Evolutionary conservation across 2,329 filamentous ascomycete species (phyloP).

Genomic region (Aspergillus fructus): DNA sequence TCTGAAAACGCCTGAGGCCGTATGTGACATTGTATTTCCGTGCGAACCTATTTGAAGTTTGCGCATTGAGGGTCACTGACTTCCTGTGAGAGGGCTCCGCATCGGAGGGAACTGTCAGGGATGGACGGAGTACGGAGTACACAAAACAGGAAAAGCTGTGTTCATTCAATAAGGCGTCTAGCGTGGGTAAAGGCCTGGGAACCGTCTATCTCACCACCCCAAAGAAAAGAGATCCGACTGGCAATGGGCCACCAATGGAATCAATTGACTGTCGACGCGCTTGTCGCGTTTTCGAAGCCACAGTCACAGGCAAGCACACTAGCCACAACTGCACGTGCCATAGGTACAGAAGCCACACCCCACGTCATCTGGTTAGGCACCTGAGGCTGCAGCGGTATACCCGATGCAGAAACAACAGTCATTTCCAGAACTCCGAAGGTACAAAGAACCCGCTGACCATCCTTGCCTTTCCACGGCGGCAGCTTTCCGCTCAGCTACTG

Average conservation of each 20-base stretch:
- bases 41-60: neutral
- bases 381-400: conserved; percentile 1
- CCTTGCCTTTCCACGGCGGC: neutral
- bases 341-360: conserved; percentile 11
- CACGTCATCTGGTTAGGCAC: conserved; percentile 29
- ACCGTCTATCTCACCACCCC: neutral
- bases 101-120: neutral
- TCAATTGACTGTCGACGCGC: neutral
- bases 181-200: too few species aligned
- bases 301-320: neutral
- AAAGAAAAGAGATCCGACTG: neutral
- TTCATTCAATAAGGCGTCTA: neutral
- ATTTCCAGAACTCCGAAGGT: neutral
- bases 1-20: neutral
- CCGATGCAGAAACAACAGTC: neutral
- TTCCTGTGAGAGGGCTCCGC: neutral
- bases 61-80: neutral
- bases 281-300: conserved; percentile 22
- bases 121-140: neutral
- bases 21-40: conserved; percentile 7
- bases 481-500: neutral
- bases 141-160: neutral
- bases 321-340: neutral
- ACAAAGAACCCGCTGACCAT: neutral
- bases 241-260: too few species aligned